These are phyloP conservation scores for Alternaria atra DNA, from an alignment of 2,329 filamentous ascomycete genomes.

Conservation along the genomic window DNA sequence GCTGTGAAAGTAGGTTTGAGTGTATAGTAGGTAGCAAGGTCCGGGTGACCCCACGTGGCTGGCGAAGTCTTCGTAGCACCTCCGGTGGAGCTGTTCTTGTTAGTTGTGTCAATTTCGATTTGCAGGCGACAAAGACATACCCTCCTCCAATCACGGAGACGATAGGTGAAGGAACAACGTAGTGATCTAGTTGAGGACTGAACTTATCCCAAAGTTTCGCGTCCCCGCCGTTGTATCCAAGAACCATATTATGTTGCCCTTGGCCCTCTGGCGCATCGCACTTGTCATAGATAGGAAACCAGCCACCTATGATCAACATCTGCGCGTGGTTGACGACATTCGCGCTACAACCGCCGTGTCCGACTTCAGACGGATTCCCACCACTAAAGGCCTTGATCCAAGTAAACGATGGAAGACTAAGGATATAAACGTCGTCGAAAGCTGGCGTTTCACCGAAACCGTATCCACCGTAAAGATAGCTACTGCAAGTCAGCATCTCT, in stretches of 20 bases:
- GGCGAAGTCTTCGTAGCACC: slow-evolving; percentile 64
- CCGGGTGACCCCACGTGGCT: slow-evolving; percentile 59
- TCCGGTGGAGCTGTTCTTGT: slow-evolving; percentile 54
- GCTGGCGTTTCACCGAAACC: slow-evolving; percentile 61
- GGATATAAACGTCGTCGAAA: slow-evolving; percentile 70
- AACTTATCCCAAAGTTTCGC: slow-evolving; percentile 63
- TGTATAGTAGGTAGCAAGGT: slow-evolving; percentile 64
- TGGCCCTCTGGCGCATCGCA: slow-evolving; percentile 65
- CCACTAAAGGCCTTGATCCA: slow-evolving; percentile 66
- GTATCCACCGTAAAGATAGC: slow-evolving; percentile 69
- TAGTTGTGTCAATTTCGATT: slow-evolving; percentile 24
- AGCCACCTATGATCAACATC: slow-evolving; percentile 71
- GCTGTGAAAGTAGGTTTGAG: slow-evolving; percentile 58
- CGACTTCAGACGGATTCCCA: slow-evolving; percentile 44
- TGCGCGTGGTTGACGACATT: slow-evolving; percentile 66
- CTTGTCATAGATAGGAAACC: slow-evolving; percentile 55
- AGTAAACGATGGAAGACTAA: slow-evolving; percentile 69
- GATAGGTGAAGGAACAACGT: slow-evolving; percentile 64
- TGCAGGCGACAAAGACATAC: slow-evolving; percentile 31
- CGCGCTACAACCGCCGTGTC: slow-evolving; percentile 65
- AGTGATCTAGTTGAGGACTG: slow-evolving; percentile 59
- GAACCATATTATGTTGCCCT: slow-evolving; percentile 66
- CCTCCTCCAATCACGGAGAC: slow-evolving; percentile 57
- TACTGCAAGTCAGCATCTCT: slow-evolving; percentile 36
- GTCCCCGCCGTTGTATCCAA: slow-evolving; percentile 59